phyloP scores from a whole-genome alignment of 805 yeast genomes.

The Candida morakotiae region DNA sequence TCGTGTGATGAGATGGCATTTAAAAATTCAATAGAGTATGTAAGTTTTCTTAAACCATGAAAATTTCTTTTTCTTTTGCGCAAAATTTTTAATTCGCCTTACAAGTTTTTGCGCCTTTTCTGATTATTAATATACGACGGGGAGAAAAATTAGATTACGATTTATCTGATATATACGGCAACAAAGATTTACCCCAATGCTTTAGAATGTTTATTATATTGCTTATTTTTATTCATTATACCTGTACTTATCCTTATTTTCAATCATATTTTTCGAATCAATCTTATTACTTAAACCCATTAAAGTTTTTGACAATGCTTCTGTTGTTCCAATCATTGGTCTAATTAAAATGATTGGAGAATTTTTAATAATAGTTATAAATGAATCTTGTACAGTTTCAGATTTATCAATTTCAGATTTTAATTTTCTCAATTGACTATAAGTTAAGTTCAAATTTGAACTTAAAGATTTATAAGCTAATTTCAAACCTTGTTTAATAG shows the following conservation, averaged over 20 bases:
- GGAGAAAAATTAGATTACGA: too few relatives aligned
- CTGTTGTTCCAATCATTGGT: constrained; percentile 91
- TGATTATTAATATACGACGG: too few relatives aligned
- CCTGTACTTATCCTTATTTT: constrained; percentile 65
- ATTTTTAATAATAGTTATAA: constrained; percentile 63
- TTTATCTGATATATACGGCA: too few relatives aligned
- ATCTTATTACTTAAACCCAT: constrained; percentile 81
- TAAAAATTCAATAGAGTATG: too few relatives aligned
- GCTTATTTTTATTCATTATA: constrained; percentile 4
- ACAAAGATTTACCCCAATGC: too few relatives aligned
- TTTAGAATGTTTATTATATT: too few relatives aligned
- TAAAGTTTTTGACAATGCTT: constrained; percentile 76
- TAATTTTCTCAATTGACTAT: constrained; percentile 56
- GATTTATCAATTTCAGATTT: constrained; percentile 60
- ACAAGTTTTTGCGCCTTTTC: neutral
- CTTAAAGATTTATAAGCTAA: constrained; percentile 75
- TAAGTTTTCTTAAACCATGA: too few relatives aligned
- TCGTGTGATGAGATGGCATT: constrained; percentile 4
- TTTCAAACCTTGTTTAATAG: constrained; percentile 64
- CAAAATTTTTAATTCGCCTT: neutral
- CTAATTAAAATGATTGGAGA: constrained; percentile 78
- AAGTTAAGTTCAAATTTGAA: constrained; percentile 61
- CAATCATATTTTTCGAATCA: constrained; percentile 58
- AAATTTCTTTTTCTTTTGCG: constrained; percentile 4
- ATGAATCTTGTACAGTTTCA: constrained; percentile 63